Evolutionary conservation across 1,284 basidiomycete genomes (phyloP).

Genomic region (Pyrrhoderma noxium): DNA sequence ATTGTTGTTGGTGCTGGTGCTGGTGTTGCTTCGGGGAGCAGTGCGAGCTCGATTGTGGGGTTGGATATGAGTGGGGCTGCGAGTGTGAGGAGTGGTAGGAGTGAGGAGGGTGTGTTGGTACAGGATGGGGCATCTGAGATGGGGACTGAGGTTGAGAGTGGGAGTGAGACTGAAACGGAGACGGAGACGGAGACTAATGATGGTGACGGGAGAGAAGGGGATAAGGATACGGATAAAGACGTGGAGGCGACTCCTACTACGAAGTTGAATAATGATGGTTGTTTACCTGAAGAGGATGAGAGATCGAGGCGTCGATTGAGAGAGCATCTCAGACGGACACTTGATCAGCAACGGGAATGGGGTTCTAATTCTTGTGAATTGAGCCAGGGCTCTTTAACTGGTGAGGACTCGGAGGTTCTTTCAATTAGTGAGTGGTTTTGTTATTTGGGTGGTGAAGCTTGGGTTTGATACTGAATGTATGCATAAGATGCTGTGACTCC

Average conservation of each 20-base stretch:
- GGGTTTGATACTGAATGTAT: constrained; percentile 18
- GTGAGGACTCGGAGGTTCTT: neutral
- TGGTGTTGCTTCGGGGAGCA: neutral
- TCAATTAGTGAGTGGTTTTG: neutral
- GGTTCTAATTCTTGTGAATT: constrained; percentile 12
- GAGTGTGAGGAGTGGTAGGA: constrained; percentile 36
- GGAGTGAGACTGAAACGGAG: constrained; percentile 40
- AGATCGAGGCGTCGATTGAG: constrained; percentile 57
- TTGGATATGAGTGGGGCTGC: constrained; percentile 61
- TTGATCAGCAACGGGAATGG: constrained; percentile 41
- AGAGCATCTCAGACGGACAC: constrained; percentile 60
- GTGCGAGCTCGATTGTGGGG: constrained; percentile 55
- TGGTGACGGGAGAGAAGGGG: constrained; percentile 30
- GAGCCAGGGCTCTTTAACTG: neutral
- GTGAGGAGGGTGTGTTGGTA: constrained; percentile 52
- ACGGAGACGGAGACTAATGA: constrained; percentile 46
- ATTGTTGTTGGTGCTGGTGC: neutral
- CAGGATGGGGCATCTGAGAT: constrained; percentile 45
- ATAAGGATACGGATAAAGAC: neutral
- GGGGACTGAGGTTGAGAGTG: constrained; percentile 57
- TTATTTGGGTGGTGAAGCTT: neutral
- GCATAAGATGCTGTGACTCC: constrained; percentile 43
- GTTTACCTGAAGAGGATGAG: constrained; percentile 38
- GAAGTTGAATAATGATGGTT: constrained; percentile 38
- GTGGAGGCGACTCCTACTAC: constrained; percentile 33